Percentiles rank a stretch among this genome's conserved stretches.
Evolutionary conservation across 2,329 filamentous ascomycete species (phyloP).

Genomic region (Dendryphion nanum): DNA sequence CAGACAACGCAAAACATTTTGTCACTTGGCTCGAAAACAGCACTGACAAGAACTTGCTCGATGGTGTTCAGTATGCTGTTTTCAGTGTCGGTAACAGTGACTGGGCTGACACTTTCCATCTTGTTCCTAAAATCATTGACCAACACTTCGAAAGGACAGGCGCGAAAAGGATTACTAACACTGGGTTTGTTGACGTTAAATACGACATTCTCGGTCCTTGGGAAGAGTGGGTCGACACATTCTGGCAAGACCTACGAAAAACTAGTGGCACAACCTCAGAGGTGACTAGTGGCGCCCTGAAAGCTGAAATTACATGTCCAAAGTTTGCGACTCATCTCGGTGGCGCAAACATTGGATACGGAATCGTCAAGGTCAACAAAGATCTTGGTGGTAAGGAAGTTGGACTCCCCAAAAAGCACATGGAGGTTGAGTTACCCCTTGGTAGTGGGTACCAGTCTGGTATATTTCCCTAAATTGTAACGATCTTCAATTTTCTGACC

Average conservation of each 20-base stretch:
- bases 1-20: constrained; percentile 70
- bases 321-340: constrained; percentile 11
- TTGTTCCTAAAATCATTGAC: constrained; percentile 64
- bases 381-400: constrained; percentile 11
- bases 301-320: constrained; percentile 6
- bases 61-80: constrained; percentile 62
- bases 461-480: neutral
- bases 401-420: constrained; percentile 18
- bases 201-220: constrained; percentile 6
- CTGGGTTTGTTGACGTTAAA: constrained; percentile 57
- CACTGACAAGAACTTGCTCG: constrained; percentile 49
- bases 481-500: neutral
- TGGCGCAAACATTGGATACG: constrained; percentile 9
- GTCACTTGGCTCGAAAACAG: constrained; percentile 63
- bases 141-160: constrained; percentile 52
- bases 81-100: constrained; percentile 67
- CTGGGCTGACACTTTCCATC: constrained; percentile 62
- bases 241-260: constrained; percentile 10
- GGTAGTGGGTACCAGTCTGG: constrained; percentile 60
- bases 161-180: constrained; percentile 47
- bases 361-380: constrained; percentile 8
- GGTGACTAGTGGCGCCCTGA: constrained; percentile 3
- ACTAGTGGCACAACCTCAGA: constrained; percentile 4
- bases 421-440: constrained; percentile 28
- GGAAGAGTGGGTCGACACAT: constrained; percentile 12